Conservation (phyloP, 176 grass and related monocot species). For the bread wheat (Triticum aestivum) region DNA sequence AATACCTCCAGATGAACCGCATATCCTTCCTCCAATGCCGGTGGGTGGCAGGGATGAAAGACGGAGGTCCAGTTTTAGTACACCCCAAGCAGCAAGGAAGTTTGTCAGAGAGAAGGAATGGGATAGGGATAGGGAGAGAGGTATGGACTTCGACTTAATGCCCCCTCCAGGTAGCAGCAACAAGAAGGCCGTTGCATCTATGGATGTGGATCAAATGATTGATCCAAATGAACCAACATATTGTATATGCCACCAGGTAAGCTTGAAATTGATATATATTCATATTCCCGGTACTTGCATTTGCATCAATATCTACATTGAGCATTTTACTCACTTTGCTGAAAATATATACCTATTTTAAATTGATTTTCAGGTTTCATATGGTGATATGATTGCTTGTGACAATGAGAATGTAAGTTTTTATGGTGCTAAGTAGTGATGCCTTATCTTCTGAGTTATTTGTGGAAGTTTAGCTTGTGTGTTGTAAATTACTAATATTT, state of each 20-base stretch:
- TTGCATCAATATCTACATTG: constrained; percentile 19
- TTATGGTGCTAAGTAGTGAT: constrained; percentile 23
- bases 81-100: constrained; percentile 74
- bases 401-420: constrained; percentile 97
- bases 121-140: constrained; percentile 82
- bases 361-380: constrained; percentile 70
- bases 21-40: constrained; percentile 65
- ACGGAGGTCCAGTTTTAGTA: constrained; percentile 61
- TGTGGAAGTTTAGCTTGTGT: not conserved
- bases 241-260: constrained; percentile 98
- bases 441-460: not conserved
- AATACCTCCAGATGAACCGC: constrained; percentile 72
- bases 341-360: not conserved
- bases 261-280: constrained; percentile 17
- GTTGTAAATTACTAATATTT: constrained; percentile 20
- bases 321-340: constrained; percentile 17
- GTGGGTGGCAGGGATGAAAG: constrained; percentile 72
- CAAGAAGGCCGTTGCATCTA: constrained; percentile 67
- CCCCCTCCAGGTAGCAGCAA: constrained; percentile 81
- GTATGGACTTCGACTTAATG: constrained; percentile 93
- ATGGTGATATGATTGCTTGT: constrained; percentile 98
- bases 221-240: constrained; percentile 98
- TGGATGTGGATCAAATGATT: constrained; percentile 76
- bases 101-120: constrained; percentile 78
- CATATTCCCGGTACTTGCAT: not conserved